Conservation (phyloP, 1,284 basidiomycete species). For the Ustilago shanxiensis region DNA sequence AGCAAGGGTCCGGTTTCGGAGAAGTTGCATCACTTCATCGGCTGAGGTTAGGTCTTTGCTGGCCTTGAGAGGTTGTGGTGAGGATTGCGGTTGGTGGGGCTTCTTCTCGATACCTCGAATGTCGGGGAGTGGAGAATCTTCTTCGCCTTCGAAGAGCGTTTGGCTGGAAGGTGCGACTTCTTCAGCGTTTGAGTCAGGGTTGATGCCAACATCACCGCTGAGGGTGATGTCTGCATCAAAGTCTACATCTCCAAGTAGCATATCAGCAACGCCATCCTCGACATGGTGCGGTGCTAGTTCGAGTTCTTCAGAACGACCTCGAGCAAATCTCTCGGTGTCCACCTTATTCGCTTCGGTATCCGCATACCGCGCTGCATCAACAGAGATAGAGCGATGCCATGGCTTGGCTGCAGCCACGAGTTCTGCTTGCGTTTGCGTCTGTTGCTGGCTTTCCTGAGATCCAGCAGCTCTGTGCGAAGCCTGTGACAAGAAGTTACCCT, state of each 20-base stretch:
- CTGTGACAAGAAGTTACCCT: slow-evolving; percentile 43
- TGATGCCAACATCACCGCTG: slow-evolving; percentile 11
- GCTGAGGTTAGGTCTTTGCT: slow-evolving; percentile 26
- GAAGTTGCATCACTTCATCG: slow-evolving; percentile 43
- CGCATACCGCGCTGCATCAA: slow-evolving; percentile 22
- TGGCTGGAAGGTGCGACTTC: slow-evolving; percentile 35
- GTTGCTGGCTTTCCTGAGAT: slow-evolving; percentile 9
- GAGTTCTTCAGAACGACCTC: slow-evolving; percentile 30
- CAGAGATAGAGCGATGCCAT: slow-evolving; percentile 51
- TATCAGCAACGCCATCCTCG: not conserved
- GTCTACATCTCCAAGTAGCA: not conserved
- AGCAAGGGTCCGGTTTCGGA: slow-evolving; percentile 36
- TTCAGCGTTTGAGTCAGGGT: not conserved
- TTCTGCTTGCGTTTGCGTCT: slow-evolving; percentile 19
- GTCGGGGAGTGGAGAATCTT: slow-evolving; percentile 13
- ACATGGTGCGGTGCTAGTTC: not conserved
- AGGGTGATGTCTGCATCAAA: slow-evolving; percentile 42
- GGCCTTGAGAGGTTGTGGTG: slow-evolving; percentile 3
- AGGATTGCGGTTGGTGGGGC: not conserved
- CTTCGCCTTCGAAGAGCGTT: slow-evolving; percentile 38
- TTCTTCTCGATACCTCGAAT: not conserved
- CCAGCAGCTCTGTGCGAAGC: slow-evolving; percentile 22
- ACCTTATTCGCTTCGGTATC: not conserved
- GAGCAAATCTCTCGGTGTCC: not conserved
- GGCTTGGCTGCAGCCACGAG: slow-evolving; percentile 44